phyloP scores from a whole-genome alignment of 192 early-diverging fungal genomes.

The Endogone sp. region DNA sequence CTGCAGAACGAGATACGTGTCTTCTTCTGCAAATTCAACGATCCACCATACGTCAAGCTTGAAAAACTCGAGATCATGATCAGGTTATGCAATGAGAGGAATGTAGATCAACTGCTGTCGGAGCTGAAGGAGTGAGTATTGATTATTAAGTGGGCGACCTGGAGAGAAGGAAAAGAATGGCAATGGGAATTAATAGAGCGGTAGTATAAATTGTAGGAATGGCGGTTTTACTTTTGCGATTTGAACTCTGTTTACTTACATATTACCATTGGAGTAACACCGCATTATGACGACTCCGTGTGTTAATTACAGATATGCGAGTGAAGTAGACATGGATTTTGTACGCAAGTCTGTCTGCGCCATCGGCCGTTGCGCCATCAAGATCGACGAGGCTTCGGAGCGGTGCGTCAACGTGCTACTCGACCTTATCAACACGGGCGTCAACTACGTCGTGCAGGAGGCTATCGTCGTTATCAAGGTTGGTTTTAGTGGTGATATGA shows the following conservation, averaged over 20 bases:
- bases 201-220: too few relatives aligned
- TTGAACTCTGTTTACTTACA: too few relatives aligned
- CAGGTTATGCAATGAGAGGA: slow-evolving; percentile 78
- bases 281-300: too few relatives aligned
- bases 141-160: too few relatives aligned
- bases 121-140: slow-evolving; percentile 87
- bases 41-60: slow-evolving; percentile 94
- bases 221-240: too few relatives aligned
- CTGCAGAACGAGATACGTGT: slow-evolving; percentile 91
- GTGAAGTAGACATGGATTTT: slow-evolving; percentile 97
- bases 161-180: too few relatives aligned
- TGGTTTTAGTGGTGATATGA: background rate
- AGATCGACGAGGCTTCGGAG: slow-evolving; percentile 84
- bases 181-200: too few relatives aligned
- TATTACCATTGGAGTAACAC: too few relatives aligned
- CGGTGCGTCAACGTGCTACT: slow-evolving; percentile 82
- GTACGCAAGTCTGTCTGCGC: slow-evolving; percentile 85
- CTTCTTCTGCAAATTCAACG: slow-evolving; percentile 99
- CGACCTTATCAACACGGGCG: slow-evolving; percentile 87
- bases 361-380: slow-evolving; percentile 91
- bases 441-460: slow-evolving; percentile 91
- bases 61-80: slow-evolving; percentile 96
- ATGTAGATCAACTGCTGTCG: slow-evolving; percentile 86
- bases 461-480: slow-evolving; percentile 88
- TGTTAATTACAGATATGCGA: slow-evolving; percentile 86